Evolutionary conservation across 202 grass and related monocot genomes (phyloP).

Genomic region (Brachypodium distachyon): DNA sequence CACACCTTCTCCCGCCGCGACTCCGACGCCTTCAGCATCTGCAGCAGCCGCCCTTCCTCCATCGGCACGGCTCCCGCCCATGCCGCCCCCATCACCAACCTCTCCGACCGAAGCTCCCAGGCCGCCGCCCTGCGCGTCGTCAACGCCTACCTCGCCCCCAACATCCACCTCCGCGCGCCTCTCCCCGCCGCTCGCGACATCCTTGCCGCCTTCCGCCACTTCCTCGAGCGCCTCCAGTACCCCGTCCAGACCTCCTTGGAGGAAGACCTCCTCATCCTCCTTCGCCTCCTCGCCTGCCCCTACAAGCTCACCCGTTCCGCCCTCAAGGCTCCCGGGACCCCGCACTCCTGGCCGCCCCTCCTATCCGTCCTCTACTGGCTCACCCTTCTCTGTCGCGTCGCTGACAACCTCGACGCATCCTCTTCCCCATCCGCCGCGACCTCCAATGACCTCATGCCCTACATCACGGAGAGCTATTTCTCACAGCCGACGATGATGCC

Average conservation of each 20-base stretch:
- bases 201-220: slow-evolving; percentile 41
- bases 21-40: slow-evolving; percentile 43
- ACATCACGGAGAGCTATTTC: slow-evolving; percentile 40
- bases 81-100: slow-evolving; percentile 6
- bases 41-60: slow-evolving; percentile 46
- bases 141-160: slow-evolving; percentile 42
- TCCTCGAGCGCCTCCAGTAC: slow-evolving; percentile 23
- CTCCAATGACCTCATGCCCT: slow-evolving; percentile 33
- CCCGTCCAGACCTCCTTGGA: slow-evolving; percentile 16
- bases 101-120: slow-evolving; percentile 45
- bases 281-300: too few relatives aligned
- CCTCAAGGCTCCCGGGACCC: slow-evolving; percentile 62
- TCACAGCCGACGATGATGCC: slow-evolving; percentile 40
- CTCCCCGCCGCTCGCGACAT: too few relatives aligned
- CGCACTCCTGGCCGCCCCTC: slow-evolving; percentile 61
- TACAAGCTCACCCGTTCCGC: slow-evolving; percentile 58
- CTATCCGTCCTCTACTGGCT: slow-evolving; percentile 72
- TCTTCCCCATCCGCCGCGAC: neutral
- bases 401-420: neutral
- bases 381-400: slow-evolving; percentile 19
- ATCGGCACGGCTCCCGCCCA: neutral
- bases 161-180: slow-evolving; percentile 30
- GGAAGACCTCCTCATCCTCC: slow-evolving; percentile 37
- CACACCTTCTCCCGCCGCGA: slow-evolving; percentile 46
- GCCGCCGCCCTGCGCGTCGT: slow-evolving; percentile 39